Evolutionary conservation across 441 rosid species (phyloP), one percentile per base, ranked within the genome.

Genomic region (Dalechampia spathulata): DNA sequence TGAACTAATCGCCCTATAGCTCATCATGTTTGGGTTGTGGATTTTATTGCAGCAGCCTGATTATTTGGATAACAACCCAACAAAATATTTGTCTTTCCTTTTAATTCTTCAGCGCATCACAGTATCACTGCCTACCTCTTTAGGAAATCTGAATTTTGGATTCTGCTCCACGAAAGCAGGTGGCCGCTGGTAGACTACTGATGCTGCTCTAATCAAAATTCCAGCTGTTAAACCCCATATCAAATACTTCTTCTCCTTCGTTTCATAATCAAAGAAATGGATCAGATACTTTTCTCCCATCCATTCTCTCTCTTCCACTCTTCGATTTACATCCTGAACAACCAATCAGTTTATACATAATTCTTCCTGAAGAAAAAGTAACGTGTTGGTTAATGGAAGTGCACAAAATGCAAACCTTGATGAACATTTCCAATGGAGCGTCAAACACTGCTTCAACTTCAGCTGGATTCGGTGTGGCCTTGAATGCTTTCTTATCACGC

Each of bases 171-270:
- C 41, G 61, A 89, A 92, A 51, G 77, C 85, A 1, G 97, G 85
- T 15, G 75, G 82, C 67, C 73, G 73, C 72, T 80, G 70, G 72
- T 73, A 86, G 51, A 83, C 83, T 14, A 86, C 80, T 7, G 96
- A 85, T 52, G 99, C 99, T 36, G 92, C 90, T 75, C 79, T 81
- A 60, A 92, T 89, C 79, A 92, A 69, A 44, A 92, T 75, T 57
- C 90, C 85, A 1, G 99, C 99, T 22, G 99, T 92, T 69, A 92
- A 71, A 55, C 96, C 99, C 95, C 95, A 92, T 62, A 86, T 81
- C 68, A 79, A 39, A 53, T 73, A 82, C 65, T 83, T 79, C 34
- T 82, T 75, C 40, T 72, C 72, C 55, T 60, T 75, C 0, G 75
- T 59, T 73, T 72, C 79, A 47, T 84, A 86, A 67, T 89, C 83